Base-by-base conservation (phyloP, 2,329 filamentous ascomycete genomes). In the Pseudogymnoascus sp. region DNA sequence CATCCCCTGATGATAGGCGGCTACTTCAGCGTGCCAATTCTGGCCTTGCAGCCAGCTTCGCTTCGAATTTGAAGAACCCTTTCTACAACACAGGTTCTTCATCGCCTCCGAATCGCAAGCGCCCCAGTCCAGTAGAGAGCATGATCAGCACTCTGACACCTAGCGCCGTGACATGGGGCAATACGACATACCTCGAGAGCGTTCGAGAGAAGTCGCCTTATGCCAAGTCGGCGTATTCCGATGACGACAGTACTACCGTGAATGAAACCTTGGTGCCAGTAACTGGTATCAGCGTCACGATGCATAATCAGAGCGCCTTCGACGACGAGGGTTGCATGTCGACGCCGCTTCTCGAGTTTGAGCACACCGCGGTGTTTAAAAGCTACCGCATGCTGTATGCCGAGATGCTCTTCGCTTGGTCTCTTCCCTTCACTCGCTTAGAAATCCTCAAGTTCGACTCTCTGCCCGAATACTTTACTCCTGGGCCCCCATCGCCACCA, bases 401-500 rank as follows among this genome's bases (percentile, higher is more conserved):
- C n/a, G 85, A 88, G 72, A 81, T 89, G 74, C 78, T 89, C 3
- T 86, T 86, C 67, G 82, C 85, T 74, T 89, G 87, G 87, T 78
- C 80, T 1, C 81, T 86, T 63, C 85, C 85, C 0, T 75, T 88
- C 3, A 80, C 84, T 34, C 79, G 86, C 16, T 79, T 89, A 1
- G 87, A 89, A 70, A 82, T 89, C 28, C 79, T 89, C 75, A 89
- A 89, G 69, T 89, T 88, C 69, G 88, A 88, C 66, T 80, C 84
- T 3, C 75, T 88, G 40, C 82, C 82, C 62, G 81, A 83, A 25
- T 78, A 80, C 59, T 59, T 62, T 3, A 64, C 68, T 2, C 70
- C 71, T 3, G 65, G 67, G 2, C 65, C 59, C 67, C 67, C 21
- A 69, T 65, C 12, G 69, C 66, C 16, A 64, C 61, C 42, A 59